Evolutionary conservation across 202 grass and related monocot genomes (phyloP).

Genomic region (Panicum hallii): DNA sequence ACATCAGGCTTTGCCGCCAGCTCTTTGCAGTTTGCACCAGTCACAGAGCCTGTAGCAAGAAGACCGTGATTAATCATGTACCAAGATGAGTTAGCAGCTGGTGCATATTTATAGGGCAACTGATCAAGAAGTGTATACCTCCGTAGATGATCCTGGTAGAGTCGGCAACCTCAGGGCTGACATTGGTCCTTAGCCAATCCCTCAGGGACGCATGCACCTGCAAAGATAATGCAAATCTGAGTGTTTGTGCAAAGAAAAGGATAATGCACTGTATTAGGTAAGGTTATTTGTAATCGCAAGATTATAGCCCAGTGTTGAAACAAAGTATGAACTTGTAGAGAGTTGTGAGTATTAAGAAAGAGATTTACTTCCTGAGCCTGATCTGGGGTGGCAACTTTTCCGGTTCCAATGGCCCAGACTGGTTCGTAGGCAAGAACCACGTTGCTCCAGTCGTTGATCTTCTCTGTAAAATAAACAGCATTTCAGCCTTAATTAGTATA

Average conservation of each 20-base stretch:
- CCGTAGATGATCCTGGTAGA: constrained; percentile 89
- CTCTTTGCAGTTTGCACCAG: constrained; percentile 76
- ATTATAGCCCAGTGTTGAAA: background rate
- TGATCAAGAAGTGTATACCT: constrained; percentile 60
- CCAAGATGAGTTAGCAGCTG: background rate
- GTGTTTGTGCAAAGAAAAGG: background rate
- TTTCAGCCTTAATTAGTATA: background rate
- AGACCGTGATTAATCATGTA: background rate
- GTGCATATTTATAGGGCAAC: background rate
- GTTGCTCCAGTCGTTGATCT: constrained; percentile 83
- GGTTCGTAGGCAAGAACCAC: constrained; percentile 97
- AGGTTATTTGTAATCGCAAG: background rate
- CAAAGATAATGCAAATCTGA: constrained; percentile 16
- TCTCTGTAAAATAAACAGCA: constrained; percentile 60
- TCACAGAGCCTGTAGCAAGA: constrained; percentile 74
- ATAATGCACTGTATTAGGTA: background rate
- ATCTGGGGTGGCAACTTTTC: constrained; percentile 88
- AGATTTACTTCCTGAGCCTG: constrained; percentile 96
- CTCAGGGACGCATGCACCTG: constrained; percentile 82
- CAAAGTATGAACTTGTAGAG: background rate
- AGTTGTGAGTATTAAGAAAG: background rate
- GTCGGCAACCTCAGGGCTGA: constrained; percentile 81
- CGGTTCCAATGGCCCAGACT: constrained; percentile 98
- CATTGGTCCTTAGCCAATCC: constrained; percentile 81
- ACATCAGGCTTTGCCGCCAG: constrained; percentile 76